Evolutionary conservation across 2,329 filamentous ascomycete species (phyloP).

Genomic region (Colletotrichum tabaci): DNA sequence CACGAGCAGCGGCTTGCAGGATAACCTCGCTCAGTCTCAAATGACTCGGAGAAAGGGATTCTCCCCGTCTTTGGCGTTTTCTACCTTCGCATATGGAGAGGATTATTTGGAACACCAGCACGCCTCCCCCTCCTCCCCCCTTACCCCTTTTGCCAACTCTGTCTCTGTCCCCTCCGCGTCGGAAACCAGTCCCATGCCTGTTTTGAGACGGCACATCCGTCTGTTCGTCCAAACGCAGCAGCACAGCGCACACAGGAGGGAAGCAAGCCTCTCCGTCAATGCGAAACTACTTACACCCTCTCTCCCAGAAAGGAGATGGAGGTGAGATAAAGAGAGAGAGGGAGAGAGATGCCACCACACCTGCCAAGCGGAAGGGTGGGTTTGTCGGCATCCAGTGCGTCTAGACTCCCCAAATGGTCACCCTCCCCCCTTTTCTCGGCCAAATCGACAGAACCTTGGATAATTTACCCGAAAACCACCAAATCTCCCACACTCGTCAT

Average conservation of each 20-base stretch:
- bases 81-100: background rate
- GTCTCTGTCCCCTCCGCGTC: background rate
- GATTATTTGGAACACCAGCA: background rate
- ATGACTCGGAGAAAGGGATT: conserved; percentile 17
- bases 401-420: conserved; percentile 3
- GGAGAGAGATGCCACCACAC: conserved; percentile 26
- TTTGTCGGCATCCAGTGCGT: conserved; percentile 1
- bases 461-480: conserved; percentile 31
- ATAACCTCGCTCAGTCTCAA: background rate
- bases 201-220: conserved; percentile 30
- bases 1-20: conserved; percentile 21
- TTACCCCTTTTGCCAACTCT: background rate
- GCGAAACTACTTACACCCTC: conserved; percentile 1
- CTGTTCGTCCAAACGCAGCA: conserved; percentile 39
- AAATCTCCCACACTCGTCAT: conserved; percentile 30
- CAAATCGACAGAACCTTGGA: conserved; percentile 17
- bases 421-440: conserved; percentile 1
- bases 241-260: conserved; percentile 15
- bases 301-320: too few species aligned
- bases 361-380: conserved; percentile 16
- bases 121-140: too few species aligned
- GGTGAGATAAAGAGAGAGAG: background rate
- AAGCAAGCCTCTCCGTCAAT: conserved; percentile 26
- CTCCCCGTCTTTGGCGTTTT: background rate
- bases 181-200: conserved; percentile 13